Base-by-base conservation (phyloP, 2,329 filamentous ascomycete species). In the Aspergillus melleus region DNA sequence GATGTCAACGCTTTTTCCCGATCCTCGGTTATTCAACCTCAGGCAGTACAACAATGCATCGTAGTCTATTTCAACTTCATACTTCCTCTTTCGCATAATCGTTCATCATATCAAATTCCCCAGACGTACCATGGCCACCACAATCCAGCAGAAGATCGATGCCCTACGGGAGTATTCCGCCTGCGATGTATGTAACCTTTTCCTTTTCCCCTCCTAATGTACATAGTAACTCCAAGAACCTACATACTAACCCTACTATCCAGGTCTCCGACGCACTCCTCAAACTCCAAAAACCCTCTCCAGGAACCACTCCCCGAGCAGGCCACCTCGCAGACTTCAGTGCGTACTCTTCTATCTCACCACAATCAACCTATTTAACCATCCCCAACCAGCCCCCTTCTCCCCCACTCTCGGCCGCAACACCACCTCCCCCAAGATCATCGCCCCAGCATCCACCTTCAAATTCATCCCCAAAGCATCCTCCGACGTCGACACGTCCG, bases 221-320 rank as follows among this genome's bases (percentile, higher is more conserved):
- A 9, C 20, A 49, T 24, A 22, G 4, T 12, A 24, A 49, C 46
- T 4, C 10, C 24, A 44, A 50, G 3, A 52, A 24, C 9, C n/a
- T 19, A 30, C 5, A 12, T 16, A 16, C 6, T 42, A n/a, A 42
- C 0, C 6, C 4, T n/a, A 6, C 36, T 3, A n/a, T 8, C 14
- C 55, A 90, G 81, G 79, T 91, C 61, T 90, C 89, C 11, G 90
- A 92, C 72, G 89, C 88, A 6, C 82, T 92, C 2, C 81, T 91
- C 57, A 90, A 88, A 69, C 81, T 92, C 52, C 83, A 88, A 60
- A 76, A 76, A 50, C 62, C 67, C 4, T 64, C 71, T 6, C 56
- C 68, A 26, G 76, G 75, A 11, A 61, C 65, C 20, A 83, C 88
- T 9, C 81, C 87, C 11, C 82, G 84, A 51, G 88, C 87, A 26